Evolutionary conservation across 2,329 filamentous ascomycete genomes (phyloP), one percentile per base, ranked within the genome.

Genomic region (Pseudogymnoascus sp.): DNA sequence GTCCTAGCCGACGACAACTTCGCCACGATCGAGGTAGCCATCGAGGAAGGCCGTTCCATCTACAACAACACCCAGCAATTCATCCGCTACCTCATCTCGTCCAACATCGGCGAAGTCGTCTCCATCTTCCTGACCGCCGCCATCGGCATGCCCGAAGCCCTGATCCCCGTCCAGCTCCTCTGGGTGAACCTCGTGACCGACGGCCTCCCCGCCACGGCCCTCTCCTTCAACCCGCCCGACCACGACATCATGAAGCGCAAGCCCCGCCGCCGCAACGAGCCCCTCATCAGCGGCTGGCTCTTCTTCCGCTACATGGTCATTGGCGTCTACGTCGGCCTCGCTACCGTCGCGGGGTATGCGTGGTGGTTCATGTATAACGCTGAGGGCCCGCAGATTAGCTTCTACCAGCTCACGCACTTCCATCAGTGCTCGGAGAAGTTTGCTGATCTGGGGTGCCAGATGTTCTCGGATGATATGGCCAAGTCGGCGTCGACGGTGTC

Each of bases 41-140:
- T 99, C 67, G 95, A 99, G 75, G 95, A 99, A 78, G 95, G 95
- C 62, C 89, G 95, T 67, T 93, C 93, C 67, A 99, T 99, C 78
- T 99, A 97, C 84, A 97, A 95, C 87, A 99, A 99, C 82, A 99
- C 95, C 5, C 95, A 99, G 75, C 95, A 99, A 76, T 99, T 99
- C 78, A 99, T 99, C 78, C 91, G 96, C 60, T 99, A 99, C 76
- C 84, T 99, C 66, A 99, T 99, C 75, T 97, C 93, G 7, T 97
- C 93, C 67, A 99, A 99, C 80, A 99, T 99, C 69, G 96, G 95
- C 71, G 95, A 99, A 76, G 95, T 99, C 37, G 95, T 99, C 37
- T 97, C 95, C 9, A 99, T 99, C 77, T 99, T 99, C 83, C 78
- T 99, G 70, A 99, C 95, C 11, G 95, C 95, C 26, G 95, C 95